Evolutionary conservation across 768 basidiomycete genomes (phyloP).

Genomic region (Boletus pseudopeckii): DNA sequence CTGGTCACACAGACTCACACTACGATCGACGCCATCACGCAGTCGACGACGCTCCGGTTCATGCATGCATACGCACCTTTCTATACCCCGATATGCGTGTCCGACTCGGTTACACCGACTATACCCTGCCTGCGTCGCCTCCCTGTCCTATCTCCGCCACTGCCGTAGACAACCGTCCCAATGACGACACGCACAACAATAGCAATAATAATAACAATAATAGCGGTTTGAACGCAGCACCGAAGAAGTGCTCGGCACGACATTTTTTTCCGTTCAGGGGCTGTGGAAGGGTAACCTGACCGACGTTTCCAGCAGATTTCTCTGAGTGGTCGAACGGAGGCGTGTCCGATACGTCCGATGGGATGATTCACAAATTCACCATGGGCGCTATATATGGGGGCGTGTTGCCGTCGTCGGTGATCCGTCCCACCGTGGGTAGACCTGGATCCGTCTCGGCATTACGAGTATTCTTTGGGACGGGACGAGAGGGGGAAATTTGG

Average conservation of each 20-base stretch:
- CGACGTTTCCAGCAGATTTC: constrained; percentile 10
- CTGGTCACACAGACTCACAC: no score
- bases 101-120: constrained; percentile 18
- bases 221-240: neutral
- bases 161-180: no score
- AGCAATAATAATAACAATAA: neutral
- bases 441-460: neutral
- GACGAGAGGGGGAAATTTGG: constrained; percentile 12
- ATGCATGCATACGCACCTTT: constrained; percentile 11
- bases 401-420: constrained; percentile 14
- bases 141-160: neutral
- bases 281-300: constrained; percentile 15
- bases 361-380: constrained; percentile 10
- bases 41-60: constrained; percentile 21
- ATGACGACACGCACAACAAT: neutral
- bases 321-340: neutral
- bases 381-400: constrained; percentile 19
- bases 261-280: constrained; percentile 6
- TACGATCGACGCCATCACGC: no score
- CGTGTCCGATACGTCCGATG: neutral
- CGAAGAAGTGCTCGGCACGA: constrained; percentile 8
- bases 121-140: neutral
- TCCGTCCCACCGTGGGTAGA: constrained; percentile 3
- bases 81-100: neutral
- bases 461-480: constrained; percentile 12